Conservation (phyloP, 169 alveolate species). For the Babesia bigemina region DNA sequence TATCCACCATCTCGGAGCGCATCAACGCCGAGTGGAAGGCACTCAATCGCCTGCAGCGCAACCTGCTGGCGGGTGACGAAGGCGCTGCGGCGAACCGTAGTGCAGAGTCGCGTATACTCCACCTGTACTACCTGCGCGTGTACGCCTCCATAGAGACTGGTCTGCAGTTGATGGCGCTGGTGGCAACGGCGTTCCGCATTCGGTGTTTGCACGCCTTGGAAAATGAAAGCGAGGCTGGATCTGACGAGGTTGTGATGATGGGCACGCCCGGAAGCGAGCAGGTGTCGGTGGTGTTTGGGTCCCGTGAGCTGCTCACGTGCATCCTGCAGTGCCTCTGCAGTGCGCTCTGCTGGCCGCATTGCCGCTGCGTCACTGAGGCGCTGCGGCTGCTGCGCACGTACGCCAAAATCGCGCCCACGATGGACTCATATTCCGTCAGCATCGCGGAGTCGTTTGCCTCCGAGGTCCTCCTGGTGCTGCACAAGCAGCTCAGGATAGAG, state of each 20-base stretch:
- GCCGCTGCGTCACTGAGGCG: constrained; percentile 52
- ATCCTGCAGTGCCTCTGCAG: constrained; percentile 49
- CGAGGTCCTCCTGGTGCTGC: constrained; percentile 53
- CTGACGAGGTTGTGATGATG: constrained; percentile 35
- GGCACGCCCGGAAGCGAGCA: constrained; percentile 13
- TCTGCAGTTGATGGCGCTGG: constrained; percentile 33
- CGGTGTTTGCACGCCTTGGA: background rate
- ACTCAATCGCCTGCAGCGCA: constrained; percentile 33
- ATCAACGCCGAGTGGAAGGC: constrained; percentile 63
- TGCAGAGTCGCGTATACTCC: constrained; percentile 34
- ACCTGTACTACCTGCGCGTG: constrained; percentile 64
- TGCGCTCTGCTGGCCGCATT: constrained; percentile 68
- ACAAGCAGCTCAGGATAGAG: constrained; percentile 34
- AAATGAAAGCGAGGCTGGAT: constrained; percentile 4
- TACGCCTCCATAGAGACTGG: constrained; percentile 68
- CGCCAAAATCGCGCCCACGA: constrained; percentile 24
- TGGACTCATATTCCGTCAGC: constrained; percentile 12
- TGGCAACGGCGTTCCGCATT: background rate
- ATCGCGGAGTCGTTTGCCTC: constrained; percentile 26
- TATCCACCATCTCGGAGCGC: constrained; percentile 31
- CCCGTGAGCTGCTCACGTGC: constrained; percentile 36
- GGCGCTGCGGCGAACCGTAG: background rate
- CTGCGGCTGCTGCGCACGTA: constrained; percentile 52
- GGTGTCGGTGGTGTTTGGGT: constrained; percentile 25
- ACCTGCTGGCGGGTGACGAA: constrained; percentile 2